phyloP scores from a whole-genome alignment of 164 flowering plant genomes.

The grape (Vitis vinifera) region DNA sequence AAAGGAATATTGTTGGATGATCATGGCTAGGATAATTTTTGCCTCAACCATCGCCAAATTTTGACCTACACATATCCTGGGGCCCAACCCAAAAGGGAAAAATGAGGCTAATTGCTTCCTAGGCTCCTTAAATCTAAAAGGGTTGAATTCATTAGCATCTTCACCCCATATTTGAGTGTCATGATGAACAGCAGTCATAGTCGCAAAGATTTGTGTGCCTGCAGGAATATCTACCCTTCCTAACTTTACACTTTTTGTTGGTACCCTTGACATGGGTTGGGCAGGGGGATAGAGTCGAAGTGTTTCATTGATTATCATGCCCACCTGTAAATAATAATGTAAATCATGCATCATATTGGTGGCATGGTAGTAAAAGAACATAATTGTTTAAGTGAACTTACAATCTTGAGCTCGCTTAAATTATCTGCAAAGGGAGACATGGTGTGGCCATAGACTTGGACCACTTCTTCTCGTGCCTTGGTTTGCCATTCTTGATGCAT shows the following conservation, averaged over 20 bases:
- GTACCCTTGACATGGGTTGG: constrained; percentile 37
- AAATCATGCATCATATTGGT: too few species aligned
- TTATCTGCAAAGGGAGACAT: constrained; percentile 42
- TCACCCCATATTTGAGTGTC: constrained; percentile 47
- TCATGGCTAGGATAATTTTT: constrained; percentile 18
- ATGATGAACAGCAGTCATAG: constrained; percentile 49
- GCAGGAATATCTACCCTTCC: constrained; percentile 57
- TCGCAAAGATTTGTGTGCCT: constrained; percentile 40
- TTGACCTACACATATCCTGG: constrained; percentile 58
- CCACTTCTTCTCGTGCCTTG: constrained; percentile 62
- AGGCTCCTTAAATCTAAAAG: constrained; percentile 34
- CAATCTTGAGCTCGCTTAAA: constrained; percentile 41
- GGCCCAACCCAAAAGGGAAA: constrained; percentile 39
- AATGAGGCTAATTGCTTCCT: constrained; percentile 26
- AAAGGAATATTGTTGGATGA: too few species aligned
- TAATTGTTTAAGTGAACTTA: constrained; percentile 18
- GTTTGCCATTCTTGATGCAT: constrained; percentile 70
- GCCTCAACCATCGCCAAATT: constrained; percentile 53
- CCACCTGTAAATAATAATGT: constrained; percentile 30
- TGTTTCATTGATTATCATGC: constrained; percentile 61
- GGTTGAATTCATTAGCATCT: constrained; percentile 40
- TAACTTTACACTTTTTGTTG: constrained; percentile 37
- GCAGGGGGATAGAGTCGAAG: constrained; percentile 74
- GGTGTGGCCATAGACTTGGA: constrained; percentile 21
- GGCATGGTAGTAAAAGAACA: too few species aligned